These are phyloP conservation scores for Trypanosoma theileri DNA, from an alignment of 208 protist genomes.

Conservation along the genomic window DNA sequence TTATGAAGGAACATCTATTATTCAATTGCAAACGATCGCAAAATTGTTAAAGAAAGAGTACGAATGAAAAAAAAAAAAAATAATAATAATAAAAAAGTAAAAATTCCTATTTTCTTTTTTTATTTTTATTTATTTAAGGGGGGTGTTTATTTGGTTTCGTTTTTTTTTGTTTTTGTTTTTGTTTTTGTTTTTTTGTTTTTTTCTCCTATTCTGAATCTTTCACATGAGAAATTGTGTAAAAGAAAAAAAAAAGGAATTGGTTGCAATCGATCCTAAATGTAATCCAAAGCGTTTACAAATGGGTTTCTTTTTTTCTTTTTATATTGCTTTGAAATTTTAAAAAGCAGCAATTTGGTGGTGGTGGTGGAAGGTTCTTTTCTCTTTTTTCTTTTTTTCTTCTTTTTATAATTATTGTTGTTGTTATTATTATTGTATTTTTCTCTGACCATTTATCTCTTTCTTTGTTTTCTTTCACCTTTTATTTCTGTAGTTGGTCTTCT, in stretches of 20 bases:
- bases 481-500: too few relatives aligned
- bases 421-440: constrained; percentile 1
- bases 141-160: constrained; percentile 19
- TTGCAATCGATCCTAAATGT: neutral
- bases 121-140: too few relatives aligned
- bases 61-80: neutral
- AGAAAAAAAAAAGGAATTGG: neutral
- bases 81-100: constrained; percentile 7
- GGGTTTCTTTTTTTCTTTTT: too few relatives aligned
- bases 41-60: constrained; percentile 83
- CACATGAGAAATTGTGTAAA: neutral
- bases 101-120: constrained; percentile 16
- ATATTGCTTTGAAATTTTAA: too few relatives aligned
- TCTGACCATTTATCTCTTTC: too few relatives aligned
- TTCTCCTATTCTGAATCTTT: neutral
- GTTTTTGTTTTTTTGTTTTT: constrained; percentile 19
- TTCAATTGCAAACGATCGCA: constrained; percentile 95
- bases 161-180: constrained; percentile 6
- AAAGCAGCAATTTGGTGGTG: too few relatives aligned
- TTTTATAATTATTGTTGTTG: constrained; percentile 1
- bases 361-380: too few relatives aligned
- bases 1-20: constrained; percentile 96
- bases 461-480: too few relatives aligned
- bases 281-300: too few relatives aligned
- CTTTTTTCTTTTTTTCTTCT: too few relatives aligned